Conservation (phyloP, 1,284 basidiomycete genomes). For the Coniophora puteana region DNA sequence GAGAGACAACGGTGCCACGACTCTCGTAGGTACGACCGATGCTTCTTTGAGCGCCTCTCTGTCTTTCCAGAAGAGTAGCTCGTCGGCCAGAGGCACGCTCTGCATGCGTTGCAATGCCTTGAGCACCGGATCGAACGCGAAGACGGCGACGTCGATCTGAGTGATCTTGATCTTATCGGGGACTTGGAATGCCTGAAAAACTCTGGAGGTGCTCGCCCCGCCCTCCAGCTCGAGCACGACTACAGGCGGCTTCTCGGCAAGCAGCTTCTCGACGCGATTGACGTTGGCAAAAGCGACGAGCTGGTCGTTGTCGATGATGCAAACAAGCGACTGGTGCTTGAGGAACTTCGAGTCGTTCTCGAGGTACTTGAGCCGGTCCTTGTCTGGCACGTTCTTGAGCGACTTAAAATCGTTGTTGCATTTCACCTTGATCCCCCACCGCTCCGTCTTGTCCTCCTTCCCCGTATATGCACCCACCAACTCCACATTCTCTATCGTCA, state of each 20-base stretch:
- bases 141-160: conserved; percentile 58
- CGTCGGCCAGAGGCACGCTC: conserved; percentile 39
- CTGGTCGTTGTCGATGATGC: conserved; percentile 44
- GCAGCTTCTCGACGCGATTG: conserved; percentile 47
- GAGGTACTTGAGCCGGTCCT: conserved; percentile 34
- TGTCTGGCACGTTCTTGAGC: conserved; percentile 31
- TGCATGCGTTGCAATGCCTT: conserved; percentile 44
- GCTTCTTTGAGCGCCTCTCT: conserved; percentile 15
- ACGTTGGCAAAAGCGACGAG: conserved; percentile 51
- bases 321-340: conserved; percentile 48
- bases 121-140: conserved; percentile 58
- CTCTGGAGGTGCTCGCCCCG: conserved; percentile 30
- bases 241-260: conserved; percentile 43
- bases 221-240: conserved; percentile 51
- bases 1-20: conserved; percentile 32
- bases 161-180: conserved; percentile 40
- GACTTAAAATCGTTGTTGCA: conserved; percentile 40
- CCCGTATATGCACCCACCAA: conserved; percentile 35
- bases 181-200: conserved; percentile 36
- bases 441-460: conserved; percentile 27
- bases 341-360: conserved; percentile 39
- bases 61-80: conserved; percentile 51
- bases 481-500: conserved; percentile 37
- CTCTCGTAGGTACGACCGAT: conserved; percentile 7
- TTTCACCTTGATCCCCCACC: conserved; percentile 45